Conservation (phyloP, 371 early-diverging fungal genomes). For the Mucor lusitanicus region DNA sequence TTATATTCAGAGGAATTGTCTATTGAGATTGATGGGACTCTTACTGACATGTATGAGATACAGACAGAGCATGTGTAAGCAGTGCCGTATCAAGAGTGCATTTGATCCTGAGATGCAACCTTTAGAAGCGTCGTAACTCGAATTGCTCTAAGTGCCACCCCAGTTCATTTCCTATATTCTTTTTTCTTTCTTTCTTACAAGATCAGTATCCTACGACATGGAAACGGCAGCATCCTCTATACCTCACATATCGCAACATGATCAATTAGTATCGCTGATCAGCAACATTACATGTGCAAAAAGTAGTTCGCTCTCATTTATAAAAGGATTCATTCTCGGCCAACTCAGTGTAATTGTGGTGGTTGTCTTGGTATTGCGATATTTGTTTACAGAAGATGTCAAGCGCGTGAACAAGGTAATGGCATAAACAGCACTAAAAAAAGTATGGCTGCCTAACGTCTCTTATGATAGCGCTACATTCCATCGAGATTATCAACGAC, state of each 20-base stretch:
- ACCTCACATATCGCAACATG: not conserved
- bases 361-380: constrained; percentile 58
- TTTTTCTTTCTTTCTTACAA: not conserved
- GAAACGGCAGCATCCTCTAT: not conserved
- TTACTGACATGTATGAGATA: no score
- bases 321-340: constrained; percentile 64
- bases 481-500: constrained; percentile 45
- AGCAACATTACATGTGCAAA: constrained; percentile 23
- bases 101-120: no score
- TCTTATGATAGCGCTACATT: constrained; percentile 37
- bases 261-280: constrained; percentile 2
- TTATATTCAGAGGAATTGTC: no score
- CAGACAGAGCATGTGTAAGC: no score
- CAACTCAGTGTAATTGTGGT: constrained; percentile 60
- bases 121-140: not conserved
- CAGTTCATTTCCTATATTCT: not conserved
- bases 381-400: constrained; percentile 65
- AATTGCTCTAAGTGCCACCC: not conserved
- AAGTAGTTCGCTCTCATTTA: constrained; percentile 42
- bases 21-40: no score
- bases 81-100: no score
- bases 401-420: constrained; percentile 49
- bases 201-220: not conserved
- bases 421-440: not conserved
- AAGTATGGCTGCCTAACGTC: not conserved